A percentile compares a stretch with the other conserved stretches of the same genome.
Evolutionary conservation across 129 eudicot species (phyloP).

Genomic region (Flaveria sonorensis): DNA sequence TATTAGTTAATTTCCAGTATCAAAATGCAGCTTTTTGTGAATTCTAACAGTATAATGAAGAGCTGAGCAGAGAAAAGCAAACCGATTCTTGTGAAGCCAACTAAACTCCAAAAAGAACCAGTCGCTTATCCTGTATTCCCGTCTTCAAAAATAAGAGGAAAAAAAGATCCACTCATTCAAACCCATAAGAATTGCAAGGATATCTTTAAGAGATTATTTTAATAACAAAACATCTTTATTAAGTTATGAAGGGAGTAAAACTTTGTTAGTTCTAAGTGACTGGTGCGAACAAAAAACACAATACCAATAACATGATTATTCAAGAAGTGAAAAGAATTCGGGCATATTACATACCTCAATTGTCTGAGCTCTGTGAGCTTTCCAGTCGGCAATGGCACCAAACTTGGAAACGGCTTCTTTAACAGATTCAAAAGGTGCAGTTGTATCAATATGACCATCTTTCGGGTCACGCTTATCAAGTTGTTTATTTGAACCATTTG

Average conservation of each 20-base stretch:
- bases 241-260: neutral
- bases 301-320: slow-evolving; percentile 3
- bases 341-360: slow-evolving; percentile 55
- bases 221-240: neutral
- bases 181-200: neutral
- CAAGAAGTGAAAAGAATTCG: neutral
- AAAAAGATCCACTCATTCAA: too few species aligned
- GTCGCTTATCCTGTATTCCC: too few species aligned
- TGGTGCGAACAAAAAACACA: neutral
- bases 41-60: too few species aligned
- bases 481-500: slow-evolving; percentile 26
- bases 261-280: neutral
- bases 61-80: too few species aligned
- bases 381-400: slow-evolving; percentile 90
- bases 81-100: too few species aligned
- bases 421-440: slow-evolving; percentile 75
- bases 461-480: slow-evolving; percentile 26
- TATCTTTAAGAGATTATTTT: neutral
- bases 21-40: too few species aligned
- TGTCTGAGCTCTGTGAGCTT: slow-evolving; percentile 76
- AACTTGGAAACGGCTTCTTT: slow-evolving; percentile 81
- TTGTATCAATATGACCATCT: slow-evolving; percentile 54
- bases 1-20: too few species aligned
- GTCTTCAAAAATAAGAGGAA: too few species aligned
- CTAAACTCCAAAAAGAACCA: too few species aligned